phyloP scores from a whole-genome alignment of 2,329 filamentous ascomycete genomes.

The Monilinia polystroma region DNA sequence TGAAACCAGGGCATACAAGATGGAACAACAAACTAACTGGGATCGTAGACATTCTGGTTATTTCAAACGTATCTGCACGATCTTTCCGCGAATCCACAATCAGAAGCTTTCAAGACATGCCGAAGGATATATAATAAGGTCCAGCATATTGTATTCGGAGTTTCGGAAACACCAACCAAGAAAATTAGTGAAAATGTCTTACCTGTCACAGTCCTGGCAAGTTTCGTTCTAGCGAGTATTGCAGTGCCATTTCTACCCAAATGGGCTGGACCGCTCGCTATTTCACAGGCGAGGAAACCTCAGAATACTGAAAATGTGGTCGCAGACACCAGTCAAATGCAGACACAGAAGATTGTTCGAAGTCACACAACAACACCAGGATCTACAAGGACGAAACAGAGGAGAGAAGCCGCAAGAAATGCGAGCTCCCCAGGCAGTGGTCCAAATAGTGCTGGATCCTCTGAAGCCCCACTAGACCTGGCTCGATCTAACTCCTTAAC shows the following conservation, averaged over 20 bases:
- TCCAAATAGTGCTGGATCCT: slow-evolving; percentile 18
- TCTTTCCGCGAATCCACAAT: slow-evolving; percentile 70
- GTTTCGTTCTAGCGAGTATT: slow-evolving; percentile 74
- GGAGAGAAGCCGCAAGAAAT: slow-evolving; percentile 46
- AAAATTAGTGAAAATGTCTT: slow-evolving; percentile 80
- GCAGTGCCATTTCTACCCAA: slow-evolving; percentile 72
- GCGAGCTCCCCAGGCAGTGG: slow-evolving; percentile 41
- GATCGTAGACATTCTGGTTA: slow-evolving; percentile 76
- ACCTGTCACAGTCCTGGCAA: slow-evolving; percentile 77
- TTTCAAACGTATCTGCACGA: slow-evolving; percentile 88
- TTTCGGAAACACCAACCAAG: slow-evolving; percentile 65
- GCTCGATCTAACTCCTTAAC: slow-evolving; percentile 33
- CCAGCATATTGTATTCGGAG: slow-evolving; percentile 81
- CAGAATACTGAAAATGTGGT: slow-evolving; percentile 61
- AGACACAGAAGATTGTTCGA: slow-evolving; percentile 57
- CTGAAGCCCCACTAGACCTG: slow-evolving; percentile 29
- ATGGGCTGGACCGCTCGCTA: slow-evolving; percentile 76
- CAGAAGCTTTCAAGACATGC: slow-evolving; percentile 77
- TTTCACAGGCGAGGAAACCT: slow-evolving; percentile 78
- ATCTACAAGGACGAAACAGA: slow-evolving; percentile 45
- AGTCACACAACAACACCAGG: slow-evolving; percentile 67
- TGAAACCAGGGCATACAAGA: not conserved
- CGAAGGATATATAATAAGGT: slow-evolving; percentile 84
- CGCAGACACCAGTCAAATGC: slow-evolving; percentile 52
- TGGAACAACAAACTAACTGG: slow-evolving; percentile 28